phyloP scores from a whole-genome alignment of 2,329 filamentous ascomycete species.

The Ambrosiella cleistominuta region DNA sequence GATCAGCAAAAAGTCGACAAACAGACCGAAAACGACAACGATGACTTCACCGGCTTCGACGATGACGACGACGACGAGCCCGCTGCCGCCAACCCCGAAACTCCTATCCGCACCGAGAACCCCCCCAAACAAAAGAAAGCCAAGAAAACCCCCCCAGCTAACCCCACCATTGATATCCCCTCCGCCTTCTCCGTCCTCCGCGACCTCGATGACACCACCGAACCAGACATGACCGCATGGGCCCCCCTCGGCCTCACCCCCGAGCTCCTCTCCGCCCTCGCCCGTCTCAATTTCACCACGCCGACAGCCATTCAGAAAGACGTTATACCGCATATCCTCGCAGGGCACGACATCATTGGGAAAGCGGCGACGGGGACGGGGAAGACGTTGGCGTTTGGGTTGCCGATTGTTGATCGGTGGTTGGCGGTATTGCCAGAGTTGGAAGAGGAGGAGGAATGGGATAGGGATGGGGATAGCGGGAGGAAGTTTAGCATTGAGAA shows the following conservation, averaged over 20 bases:
- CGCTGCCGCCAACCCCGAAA: too few relatives aligned
- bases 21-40: slow-evolving; percentile 8
- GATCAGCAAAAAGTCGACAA: slow-evolving; percentile 4
- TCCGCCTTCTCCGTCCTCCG: slow-evolving; percentile 23
- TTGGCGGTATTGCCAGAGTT: slow-evolving; percentile 27
- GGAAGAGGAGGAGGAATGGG: slow-evolving; percentile 13
- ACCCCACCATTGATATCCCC: slow-evolving; percentile 15
- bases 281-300: slow-evolving; percentile 59
- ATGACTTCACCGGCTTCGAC: slow-evolving; percentile 12
- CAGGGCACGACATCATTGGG: slow-evolving; percentile 79
- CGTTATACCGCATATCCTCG: slow-evolving; percentile 65
- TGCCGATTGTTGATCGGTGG: slow-evolving; percentile 79
- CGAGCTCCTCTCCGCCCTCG: slow-evolving; percentile 53
- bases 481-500: slow-evolving; percentile 12
- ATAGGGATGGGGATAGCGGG: slow-evolving; percentile 18
- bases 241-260: slow-evolving; percentile 54
- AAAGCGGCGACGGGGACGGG: slow-evolving; percentile 94
- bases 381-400: slow-evolving; percentile 87
- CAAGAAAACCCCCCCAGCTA: background rate
- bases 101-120: slow-evolving; percentile 21
- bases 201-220: slow-evolving; percentile 35
- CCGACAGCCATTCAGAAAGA: slow-evolving; percentile 69
- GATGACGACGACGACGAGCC: slow-evolving; percentile 8
- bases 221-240: slow-evolving; percentile 51
- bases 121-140: slow-evolving; percentile 20